Conservation (phyloP, 129 eudicot species). For the Ambrosia trifida region DNA sequence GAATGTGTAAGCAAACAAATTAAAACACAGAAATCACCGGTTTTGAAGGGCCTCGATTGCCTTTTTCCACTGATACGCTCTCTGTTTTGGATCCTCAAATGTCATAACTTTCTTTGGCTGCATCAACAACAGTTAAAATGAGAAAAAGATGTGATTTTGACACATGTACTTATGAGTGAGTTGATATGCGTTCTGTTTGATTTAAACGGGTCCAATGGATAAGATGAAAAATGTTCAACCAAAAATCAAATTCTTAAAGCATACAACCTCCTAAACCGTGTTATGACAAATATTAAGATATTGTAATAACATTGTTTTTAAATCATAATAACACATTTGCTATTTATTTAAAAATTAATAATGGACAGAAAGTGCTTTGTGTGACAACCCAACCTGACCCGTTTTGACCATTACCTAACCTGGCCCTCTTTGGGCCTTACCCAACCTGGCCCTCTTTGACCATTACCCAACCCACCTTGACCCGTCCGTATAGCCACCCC, state of each 20-base stretch:
- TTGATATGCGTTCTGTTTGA: neutral
- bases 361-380: neutral
- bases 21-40: constrained; percentile 42
- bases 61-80: constrained; percentile 92
- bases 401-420: neutral
- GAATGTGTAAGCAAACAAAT: constrained; percentile 37
- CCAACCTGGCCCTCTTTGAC: neutral
- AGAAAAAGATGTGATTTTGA: neutral
- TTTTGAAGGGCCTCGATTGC: constrained; percentile 88
- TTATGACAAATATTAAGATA: neutral
- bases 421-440: neutral
- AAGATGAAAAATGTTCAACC: neutral
- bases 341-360: neutral
- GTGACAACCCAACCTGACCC: neutral
- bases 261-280: neutral
- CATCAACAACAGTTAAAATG: constrained; percentile 16
- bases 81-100: constrained; percentile 86
- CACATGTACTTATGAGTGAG: neutral
- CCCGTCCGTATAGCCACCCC: neutral
- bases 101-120: constrained; percentile 88
- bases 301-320: neutral
- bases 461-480: neutral
- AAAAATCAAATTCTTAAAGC: neutral
- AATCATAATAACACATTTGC: neutral
- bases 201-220: neutral